Evolutionary conservation across 805 yeast genomes (phyloP).

Genomic region (Yamadazyma philogaea): DNA sequence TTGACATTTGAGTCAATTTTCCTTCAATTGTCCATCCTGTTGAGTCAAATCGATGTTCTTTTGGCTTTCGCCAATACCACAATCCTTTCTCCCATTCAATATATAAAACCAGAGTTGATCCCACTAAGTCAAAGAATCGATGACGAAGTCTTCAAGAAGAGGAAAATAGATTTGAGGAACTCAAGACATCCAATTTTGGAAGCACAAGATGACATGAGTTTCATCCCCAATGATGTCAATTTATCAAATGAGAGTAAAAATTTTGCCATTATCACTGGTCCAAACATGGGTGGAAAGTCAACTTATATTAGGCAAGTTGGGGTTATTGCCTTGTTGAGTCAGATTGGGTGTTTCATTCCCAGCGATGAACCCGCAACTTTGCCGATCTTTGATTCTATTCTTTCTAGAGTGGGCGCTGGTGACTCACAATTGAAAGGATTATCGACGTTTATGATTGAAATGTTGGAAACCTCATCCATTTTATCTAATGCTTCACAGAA

Average conservation of each 20-base stretch:
- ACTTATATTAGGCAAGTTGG: constrained; percentile 90
- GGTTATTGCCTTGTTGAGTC: constrained; percentile 81
- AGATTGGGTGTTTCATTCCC: constrained; percentile 88
- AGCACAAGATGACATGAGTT: constrained; percentile 84
- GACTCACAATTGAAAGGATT: constrained; percentile 97
- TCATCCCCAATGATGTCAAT: constrained; percentile 86
- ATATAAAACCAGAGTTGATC: constrained; percentile 69
- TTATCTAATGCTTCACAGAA: constrained; percentile 72
- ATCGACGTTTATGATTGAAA: constrained; percentile 88
- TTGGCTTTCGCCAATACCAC: constrained; percentile 82
- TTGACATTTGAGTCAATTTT: constrained; percentile 79
- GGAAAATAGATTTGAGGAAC: constrained; percentile 57
- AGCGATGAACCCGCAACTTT: constrained; percentile 62
- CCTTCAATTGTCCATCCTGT: constrained; percentile 57
- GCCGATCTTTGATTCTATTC: constrained; percentile 82
- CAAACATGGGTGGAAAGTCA: constrained; percentile 97
- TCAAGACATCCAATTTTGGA: constrained; percentile 96
- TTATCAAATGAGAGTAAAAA: constrained; percentile 44
- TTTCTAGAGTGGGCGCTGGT: constrained; percentile 98
- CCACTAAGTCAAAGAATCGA: constrained; percentile 38
- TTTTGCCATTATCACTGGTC: constrained; percentile 87
- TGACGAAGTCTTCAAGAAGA: constrained; percentile 25
- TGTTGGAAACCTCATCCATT: constrained; percentile 90
- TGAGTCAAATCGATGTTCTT: constrained; percentile 81
- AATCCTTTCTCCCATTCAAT: constrained; percentile 74